Conservation (phyloP, 768 basidiomycete genomes). For the Tylopilus plumbeoviolaceoides region DNA sequence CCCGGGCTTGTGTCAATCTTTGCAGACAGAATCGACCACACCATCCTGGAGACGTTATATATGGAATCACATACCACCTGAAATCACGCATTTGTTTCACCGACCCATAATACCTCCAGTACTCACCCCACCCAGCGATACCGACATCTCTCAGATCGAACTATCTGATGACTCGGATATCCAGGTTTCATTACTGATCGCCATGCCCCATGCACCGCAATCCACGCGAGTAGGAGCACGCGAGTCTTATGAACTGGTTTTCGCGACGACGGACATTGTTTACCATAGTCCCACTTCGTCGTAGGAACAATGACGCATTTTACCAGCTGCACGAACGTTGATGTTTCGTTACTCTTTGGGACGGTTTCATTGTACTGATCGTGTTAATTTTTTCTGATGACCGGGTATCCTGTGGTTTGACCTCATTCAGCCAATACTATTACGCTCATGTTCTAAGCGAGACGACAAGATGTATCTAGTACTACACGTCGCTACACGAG, state of each 20-base stretch:
- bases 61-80: constrained; percentile 17
- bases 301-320: constrained; percentile 5
- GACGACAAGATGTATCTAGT: background rate
- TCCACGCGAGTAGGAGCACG: background rate
- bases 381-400: background rate
- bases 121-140: background rate
- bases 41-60: constrained; percentile 23
- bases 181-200: constrained; percentile 26
- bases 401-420: background rate
- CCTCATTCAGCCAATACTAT: background rate
- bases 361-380: constrained; percentile 1
- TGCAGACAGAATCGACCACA: constrained; percentile 4
- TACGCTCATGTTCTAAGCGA: background rate
- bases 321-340: constrained; percentile 6
- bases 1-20: background rate
- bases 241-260: constrained; percentile 20
- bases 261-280: constrained; percentile 23
- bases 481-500: background rate
- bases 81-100: constrained; percentile 28
- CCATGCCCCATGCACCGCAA: constrained; percentile 23
- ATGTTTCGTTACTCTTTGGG: constrained; percentile 3
- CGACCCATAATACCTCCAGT: constrained; percentile 10
- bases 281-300: constrained; percentile 12
- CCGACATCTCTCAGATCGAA: background rate
- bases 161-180: constrained; percentile 20